A percentile compares a stretch with the other conserved stretches of the same genome.
phyloP scores from a whole-genome alignment of 306 rosid genomes.

The Canavalia ensiformis region DNA sequence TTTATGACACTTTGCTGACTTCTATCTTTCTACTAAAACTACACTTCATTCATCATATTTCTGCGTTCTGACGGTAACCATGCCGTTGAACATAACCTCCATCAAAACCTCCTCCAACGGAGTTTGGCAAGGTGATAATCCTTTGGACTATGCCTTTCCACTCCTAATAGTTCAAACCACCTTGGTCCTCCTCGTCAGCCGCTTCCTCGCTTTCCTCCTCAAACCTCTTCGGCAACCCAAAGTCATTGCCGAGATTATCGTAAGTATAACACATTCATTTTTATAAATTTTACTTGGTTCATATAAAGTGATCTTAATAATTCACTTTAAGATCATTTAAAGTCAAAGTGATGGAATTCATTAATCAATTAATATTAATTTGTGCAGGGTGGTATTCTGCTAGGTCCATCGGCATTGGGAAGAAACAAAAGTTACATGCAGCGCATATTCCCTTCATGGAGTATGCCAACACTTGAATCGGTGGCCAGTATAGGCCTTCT shows the following conservation, averaged over 20 bases:
- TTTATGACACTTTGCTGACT: too few relatives aligned
- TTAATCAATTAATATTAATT: not conserved
- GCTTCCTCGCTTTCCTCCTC: constrained; percentile 71
- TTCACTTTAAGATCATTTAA: too few relatives aligned
- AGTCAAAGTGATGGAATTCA: not conserved
- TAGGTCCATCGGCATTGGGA: constrained; percentile 86
- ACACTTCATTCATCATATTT: too few relatives aligned
- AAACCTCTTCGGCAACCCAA: constrained; percentile 93
- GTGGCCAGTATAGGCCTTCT: constrained; percentile 84
- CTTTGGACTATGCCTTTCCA: constrained; percentile 80
- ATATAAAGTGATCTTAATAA: too few relatives aligned
- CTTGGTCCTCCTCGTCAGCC: constrained; percentile 61
- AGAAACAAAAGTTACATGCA: constrained; percentile 62
- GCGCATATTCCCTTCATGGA: constrained; percentile 72
- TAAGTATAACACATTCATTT: constrained; percentile 22
- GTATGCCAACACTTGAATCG: constrained; percentile 74
- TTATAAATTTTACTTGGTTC: too few relatives aligned
- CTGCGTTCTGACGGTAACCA: not conserved
- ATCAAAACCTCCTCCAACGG: constrained; percentile 78
- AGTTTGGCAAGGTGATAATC: constrained; percentile 88
- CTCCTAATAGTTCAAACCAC: constrained; percentile 71
- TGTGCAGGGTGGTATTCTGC: constrained; percentile 79
- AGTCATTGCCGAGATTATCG: constrained; percentile 85
- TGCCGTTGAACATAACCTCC: constrained; percentile 66
- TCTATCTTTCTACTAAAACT: too few relatives aligned